Percentiles rank a stretch among this genome's conserved stretches.
Evolutionary conservation across 176 grass and related monocot species (phyloP).

Genomic region (Themeda triandra): DNA sequence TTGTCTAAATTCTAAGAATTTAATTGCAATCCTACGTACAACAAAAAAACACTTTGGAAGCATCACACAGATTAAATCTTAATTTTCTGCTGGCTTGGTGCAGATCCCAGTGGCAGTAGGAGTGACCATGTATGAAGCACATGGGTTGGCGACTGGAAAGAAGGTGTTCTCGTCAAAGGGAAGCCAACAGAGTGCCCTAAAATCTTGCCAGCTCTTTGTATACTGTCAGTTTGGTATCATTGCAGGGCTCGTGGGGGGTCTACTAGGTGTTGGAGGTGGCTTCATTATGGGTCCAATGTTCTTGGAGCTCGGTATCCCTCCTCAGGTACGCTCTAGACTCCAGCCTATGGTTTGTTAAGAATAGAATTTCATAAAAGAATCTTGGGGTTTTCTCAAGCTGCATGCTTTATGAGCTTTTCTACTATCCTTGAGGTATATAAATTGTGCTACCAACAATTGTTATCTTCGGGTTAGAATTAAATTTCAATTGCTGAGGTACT

Average conservation of each 20-base stretch:
- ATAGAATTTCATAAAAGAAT: too few species aligned
- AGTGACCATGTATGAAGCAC: slow-evolving; percentile 53
- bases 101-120: slow-evolving; percentile 67
- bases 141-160: slow-evolving; percentile 50
- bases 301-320: slow-evolving; percentile 71
- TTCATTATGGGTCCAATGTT: slow-evolving; percentile 84
- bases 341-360: too few species aligned
- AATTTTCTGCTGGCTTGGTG: background rate
- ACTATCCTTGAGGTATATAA: too few species aligned
- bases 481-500: too few species aligned
- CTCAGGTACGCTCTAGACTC: slow-evolving; percentile 33
- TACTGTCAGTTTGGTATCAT: slow-evolving; percentile 53
- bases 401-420: too few species aligned
- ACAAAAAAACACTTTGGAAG: too few species aligned
- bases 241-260: slow-evolving; percentile 57
- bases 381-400: too few species aligned
- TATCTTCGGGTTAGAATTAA: too few species aligned
- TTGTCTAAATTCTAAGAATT: too few species aligned
- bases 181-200: slow-evolving; percentile 33
- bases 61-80: too few species aligned
- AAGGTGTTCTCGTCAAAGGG: slow-evolving; percentile 59
- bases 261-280: slow-evolving; percentile 75
- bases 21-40: background rate
- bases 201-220: slow-evolving; percentile 33
- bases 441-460: too few species aligned